Conservation (phyloP, 2,329 filamentous ascomycete species). For the Tolypocladium endophyticum region DNA sequence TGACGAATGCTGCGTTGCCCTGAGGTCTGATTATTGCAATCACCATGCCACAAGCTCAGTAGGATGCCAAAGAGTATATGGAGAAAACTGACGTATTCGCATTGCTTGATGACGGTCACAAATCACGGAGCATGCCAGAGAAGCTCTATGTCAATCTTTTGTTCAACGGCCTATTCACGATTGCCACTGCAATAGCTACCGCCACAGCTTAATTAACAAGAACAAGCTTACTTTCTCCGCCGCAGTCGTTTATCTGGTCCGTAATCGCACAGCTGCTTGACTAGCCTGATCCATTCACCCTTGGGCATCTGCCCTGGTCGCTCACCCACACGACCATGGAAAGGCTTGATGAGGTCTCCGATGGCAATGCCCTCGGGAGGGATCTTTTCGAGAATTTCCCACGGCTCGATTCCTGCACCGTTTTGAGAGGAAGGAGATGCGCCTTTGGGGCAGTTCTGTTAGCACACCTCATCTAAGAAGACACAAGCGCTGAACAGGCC, state of each 20-base stretch:
- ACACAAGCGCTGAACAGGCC: neutral
- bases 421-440: slow-evolving; percentile 24
- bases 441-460: slow-evolving; percentile 7
- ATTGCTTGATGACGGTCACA: neutral
- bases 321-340: slow-evolving; percentile 42
- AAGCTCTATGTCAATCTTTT: neutral
- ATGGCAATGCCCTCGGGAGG: slow-evolving; percentile 45
- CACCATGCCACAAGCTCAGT: neutral
- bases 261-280: slow-evolving; percentile 44
- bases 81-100: neutral
- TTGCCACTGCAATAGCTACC: neutral
- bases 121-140: neutral
- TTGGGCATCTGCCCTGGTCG: slow-evolving; percentile 40
- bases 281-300: slow-evolving; percentile 47
- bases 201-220: neutral
- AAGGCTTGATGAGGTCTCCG: slow-evolving; percentile 41
- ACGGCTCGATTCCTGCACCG: slow-evolving; percentile 29
- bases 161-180: neutral
- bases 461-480: neutral
- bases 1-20: neutral
- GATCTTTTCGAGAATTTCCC: slow-evolving; percentile 44
- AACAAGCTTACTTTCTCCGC: slow-evolving; percentile 21
- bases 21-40: neutral
- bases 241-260: slow-evolving; percentile 42
- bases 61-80: neutral